Evolutionary conservation across 805 yeast species (phyloP).

Genomic region (Clavispora carvajalis): DNA sequence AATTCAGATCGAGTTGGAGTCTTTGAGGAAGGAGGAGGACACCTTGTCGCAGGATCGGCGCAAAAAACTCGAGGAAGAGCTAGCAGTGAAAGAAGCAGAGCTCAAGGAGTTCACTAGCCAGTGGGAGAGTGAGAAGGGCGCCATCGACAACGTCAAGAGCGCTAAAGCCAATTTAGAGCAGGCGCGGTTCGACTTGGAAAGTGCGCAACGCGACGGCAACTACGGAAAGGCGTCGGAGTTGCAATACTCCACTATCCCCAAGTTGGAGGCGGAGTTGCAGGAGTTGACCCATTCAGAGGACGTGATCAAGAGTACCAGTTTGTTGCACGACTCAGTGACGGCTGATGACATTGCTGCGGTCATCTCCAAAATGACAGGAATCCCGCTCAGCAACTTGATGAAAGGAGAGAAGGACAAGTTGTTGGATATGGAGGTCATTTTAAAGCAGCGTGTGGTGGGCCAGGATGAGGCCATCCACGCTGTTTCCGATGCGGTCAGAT

Average conservation of each 20-base stretch:
- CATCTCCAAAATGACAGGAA: conserved; percentile 91
- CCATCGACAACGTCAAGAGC: conserved; percentile 69
- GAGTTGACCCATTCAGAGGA: conserved; percentile 36
- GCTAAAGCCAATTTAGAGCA: conserved; percentile 81
- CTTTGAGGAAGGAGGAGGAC: conserved; percentile 89
- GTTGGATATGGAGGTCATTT: conserved; percentile 76
- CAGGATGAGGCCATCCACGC: conserved; percentile 93
- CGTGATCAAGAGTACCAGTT: conserved; percentile 20
- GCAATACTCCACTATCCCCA: conserved; percentile 84
- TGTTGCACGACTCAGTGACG: conserved; percentile 88
- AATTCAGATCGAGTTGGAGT: conserved; percentile 90
- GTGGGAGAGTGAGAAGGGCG: conserved; percentile 81
- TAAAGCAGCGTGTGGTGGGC: conserved; percentile 80
- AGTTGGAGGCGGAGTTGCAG: conserved; percentile 59
- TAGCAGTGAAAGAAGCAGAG: conserved; percentile 60
- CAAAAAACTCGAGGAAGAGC: conserved; percentile 63
- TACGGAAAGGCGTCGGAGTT: conserved; percentile 86
- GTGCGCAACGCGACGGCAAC: conserved; percentile 76
- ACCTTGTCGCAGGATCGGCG: conserved; percentile 75
- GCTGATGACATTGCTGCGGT: conserved; percentile 92
- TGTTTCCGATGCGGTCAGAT: conserved; percentile 87
- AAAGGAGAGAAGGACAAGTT: conserved; percentile 93
- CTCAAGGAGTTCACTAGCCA: conserved; percentile 64
- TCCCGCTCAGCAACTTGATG: conserved; percentile 85
- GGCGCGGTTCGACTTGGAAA: conserved; percentile 78